These are phyloP conservation scores for Alliaria petiolata DNA, from an alignment of 345 rosid genomes.

Conservation along the genomic window DNA sequence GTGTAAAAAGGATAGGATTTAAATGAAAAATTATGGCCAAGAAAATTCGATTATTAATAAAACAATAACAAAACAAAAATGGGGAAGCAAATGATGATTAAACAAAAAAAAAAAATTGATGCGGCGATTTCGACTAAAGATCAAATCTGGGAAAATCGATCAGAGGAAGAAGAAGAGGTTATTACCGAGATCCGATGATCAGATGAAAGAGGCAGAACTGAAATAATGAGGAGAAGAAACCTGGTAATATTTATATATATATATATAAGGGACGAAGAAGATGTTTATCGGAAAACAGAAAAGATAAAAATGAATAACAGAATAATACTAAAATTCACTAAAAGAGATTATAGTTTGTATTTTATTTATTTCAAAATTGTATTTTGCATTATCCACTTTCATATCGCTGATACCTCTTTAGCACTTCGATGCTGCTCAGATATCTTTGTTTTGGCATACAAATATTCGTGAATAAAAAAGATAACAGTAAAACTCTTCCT, in stretches of 20 bases:
- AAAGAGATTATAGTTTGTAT: not conserved
- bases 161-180: slow-evolving; percentile 6
- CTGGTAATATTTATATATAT: not conserved
- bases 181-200: slow-evolving; percentile 29
- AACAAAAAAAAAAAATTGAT: not conserved
- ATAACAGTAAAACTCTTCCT: not conserved
- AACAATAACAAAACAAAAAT: not conserved
- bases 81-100: not conserved
- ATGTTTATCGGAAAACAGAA: not conserved
- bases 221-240: slow-evolving; percentile 5
- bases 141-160: slow-evolving; percentile 1
- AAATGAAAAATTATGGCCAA: slow-evolving; percentile 23
- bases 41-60: slow-evolving; percentile 8
- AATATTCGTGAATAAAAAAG: not conserved
- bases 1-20: slow-evolving; percentile 11
- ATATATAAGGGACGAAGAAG: not conserved
- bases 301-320: not conserved
- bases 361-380: not conserved
- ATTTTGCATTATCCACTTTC: slow-evolving; percentile 6
- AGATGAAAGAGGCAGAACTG: not conserved
- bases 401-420: not conserved
- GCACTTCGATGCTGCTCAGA: slow-evolving; percentile 14
- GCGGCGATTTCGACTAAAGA: not conserved
- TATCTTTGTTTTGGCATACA: not conserved
- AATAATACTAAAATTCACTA: not conserved